Percentiles rank a stretch among this genome's conserved stretches.
Conservation (phyloP, 768 basidiomycete species). For the Rhizopogon vesiculosus region DNA sequence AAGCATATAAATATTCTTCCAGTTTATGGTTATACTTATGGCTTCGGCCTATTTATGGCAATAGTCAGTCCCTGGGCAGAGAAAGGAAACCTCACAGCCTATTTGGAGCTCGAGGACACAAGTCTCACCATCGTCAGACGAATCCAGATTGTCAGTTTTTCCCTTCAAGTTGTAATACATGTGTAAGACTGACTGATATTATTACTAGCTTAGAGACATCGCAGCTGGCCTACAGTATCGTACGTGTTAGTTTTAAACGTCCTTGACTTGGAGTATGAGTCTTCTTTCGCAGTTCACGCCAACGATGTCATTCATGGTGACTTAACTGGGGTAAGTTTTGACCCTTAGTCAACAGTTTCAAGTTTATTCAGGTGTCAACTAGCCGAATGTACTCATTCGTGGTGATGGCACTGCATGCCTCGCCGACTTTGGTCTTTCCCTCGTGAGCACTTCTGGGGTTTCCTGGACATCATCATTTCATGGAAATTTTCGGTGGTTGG, state of each 20-base stretch:
- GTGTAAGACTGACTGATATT: background rate
- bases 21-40: constrained; percentile 10
- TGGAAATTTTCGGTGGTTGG: no score
- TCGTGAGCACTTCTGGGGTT: no score
- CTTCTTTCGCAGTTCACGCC: background rate
- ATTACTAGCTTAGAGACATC: background rate
- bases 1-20: constrained; percentile 14
- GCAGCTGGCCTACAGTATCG: background rate
- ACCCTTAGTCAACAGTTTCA: background rate
- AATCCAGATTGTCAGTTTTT: constrained; percentile 10
- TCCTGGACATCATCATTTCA: no score
- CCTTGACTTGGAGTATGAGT: background rate
- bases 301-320: constrained; percentile 1
- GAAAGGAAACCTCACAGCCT: constrained; percentile 9
- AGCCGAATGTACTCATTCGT: constrained; percentile 44
- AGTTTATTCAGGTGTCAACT: background rate
- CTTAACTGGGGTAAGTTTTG: constrained; percentile 2
- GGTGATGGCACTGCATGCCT: constrained; percentile 27
- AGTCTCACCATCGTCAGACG: constrained; percentile 3
- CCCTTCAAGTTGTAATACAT: background rate
- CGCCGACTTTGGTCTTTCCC: no score
- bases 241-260: no score
- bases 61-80: constrained; percentile 17
- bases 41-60: constrained; percentile 16
- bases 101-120: constrained; percentile 3